Evolutionary conservation across 345 rosid genomes (phyloP).

Genomic region (Euphorbia tirucalli): DNA sequence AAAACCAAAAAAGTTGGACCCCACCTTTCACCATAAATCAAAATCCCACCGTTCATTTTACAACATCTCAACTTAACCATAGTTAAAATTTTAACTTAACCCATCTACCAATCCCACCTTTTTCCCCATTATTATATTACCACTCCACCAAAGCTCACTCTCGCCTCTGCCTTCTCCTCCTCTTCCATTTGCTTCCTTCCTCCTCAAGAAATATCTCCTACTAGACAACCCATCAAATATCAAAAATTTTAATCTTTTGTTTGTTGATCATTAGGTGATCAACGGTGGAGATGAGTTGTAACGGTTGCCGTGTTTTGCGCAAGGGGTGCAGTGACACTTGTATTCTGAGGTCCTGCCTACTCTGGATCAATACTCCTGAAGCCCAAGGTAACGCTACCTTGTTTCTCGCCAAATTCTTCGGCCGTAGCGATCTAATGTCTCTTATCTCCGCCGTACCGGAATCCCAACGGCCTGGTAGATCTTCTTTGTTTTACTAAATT

Average conservation of each 20-base stretch:
- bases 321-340: constrained; percentile 40
- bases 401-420: constrained; percentile 38
- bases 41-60: constrained; percentile 26
- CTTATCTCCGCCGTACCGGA: constrained; percentile 56
- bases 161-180: not conserved
- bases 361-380: constrained; percentile 29
- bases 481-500: not conserved
- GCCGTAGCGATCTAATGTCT: constrained; percentile 40
- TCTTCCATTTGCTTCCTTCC: not conserved
- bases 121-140: constrained; percentile 2
- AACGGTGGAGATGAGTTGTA: constrained; percentile 34
- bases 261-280: not conserved
- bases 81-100: constrained; percentile 32
- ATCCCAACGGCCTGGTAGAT: constrained; percentile 47
- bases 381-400: constrained; percentile 40
- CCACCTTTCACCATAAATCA: not conserved
- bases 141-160: constrained; percentile 11
- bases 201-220: not conserved
- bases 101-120: not conserved
- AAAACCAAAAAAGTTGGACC: constrained; percentile 16
- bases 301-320: constrained; percentile 38
- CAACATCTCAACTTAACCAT: constrained; percentile 43
- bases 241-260: not conserved
- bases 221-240: not conserved
- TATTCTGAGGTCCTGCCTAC: constrained; percentile 28